A percentile compares a stretch with the other conserved stretches of the same genome.
Conservation (phyloP, 2,329 filamentous ascomycete genomes). For the Colletotrichum higginsianum region DNA sequence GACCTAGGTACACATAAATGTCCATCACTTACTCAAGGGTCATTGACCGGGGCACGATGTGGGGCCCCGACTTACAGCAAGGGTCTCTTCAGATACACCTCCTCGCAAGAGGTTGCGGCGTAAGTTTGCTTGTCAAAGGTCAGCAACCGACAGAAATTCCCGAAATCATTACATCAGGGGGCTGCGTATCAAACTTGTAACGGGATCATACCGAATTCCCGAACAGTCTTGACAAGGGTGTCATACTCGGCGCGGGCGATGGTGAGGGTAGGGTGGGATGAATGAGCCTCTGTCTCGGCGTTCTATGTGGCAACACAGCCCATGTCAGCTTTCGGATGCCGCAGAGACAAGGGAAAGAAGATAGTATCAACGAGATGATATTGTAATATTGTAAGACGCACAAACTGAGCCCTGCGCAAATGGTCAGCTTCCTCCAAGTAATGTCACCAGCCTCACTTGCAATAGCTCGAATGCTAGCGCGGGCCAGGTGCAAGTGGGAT, state of each 20-base stretch:
- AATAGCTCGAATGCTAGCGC: conserved; percentile 1
- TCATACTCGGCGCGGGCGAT: conserved; percentile 75
- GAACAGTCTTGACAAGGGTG: conserved; percentile 64
- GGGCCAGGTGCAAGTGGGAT: conserved; percentile 7
- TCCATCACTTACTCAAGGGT: conserved; percentile 1
- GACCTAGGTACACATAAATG: conserved; percentile 23
- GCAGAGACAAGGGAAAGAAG: background rate
- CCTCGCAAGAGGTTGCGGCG: conserved; percentile 64
- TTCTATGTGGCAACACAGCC: conserved; percentile 28
- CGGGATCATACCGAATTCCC: conserved; percentile 67
- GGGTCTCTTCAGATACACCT: conserved; percentile 62
- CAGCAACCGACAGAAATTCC: conserved; percentile 10
- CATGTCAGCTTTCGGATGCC: conserved; percentile 4
- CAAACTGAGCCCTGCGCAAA: conserved; percentile 47
- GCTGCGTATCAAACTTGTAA: background rate
- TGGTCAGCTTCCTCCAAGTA: conserved; percentile 19
- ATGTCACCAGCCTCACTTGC: background rate
- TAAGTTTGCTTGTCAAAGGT: conserved; percentile 57
- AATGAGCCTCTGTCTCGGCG: conserved; percentile 40
- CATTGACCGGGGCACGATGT: conserved; percentile 2
- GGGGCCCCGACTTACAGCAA: conserved; percentile 57
- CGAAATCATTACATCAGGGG: background rate
- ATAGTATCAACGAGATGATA: background rate
- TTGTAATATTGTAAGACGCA: conserved; percentile 43
- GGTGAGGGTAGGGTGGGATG: conserved; percentile 59